Evolutionary conservation across 2,329 filamentous ascomycete genomes (phyloP), one percentile per base, ranked within the genome.

Genomic region (Teratosphaeria pseudoeucalypti): DNA sequence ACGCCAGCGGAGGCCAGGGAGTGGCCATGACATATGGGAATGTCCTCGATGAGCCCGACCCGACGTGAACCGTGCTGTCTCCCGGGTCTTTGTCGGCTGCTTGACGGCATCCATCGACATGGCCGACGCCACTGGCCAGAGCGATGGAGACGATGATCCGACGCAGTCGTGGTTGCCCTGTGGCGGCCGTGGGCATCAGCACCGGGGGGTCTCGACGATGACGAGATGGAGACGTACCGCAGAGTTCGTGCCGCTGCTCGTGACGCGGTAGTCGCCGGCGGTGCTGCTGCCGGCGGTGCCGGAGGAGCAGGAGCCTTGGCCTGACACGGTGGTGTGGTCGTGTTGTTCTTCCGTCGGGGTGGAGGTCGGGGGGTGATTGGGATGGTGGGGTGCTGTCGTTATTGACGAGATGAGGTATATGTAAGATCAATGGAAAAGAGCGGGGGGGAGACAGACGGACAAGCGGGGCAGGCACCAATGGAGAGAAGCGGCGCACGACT

Each of bases 81-180:
- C 29, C 29, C 4, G 7, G 29, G 29, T 23, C 37, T 16, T 3
- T 43, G 37, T 43, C 29, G 29, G 29, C 29, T 7, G 7, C 29
- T 32, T 32, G 5, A 12, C 16, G 37, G 37, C 16, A 39, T 10
- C 34, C 34, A 10, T 39, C 16, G 23, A 23, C 23, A 32, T 32
- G 29, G 7, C 29, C 37, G 11, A 43, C 5, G 37, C 37, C 37
- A 12, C 37, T 14, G 37, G 37, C 37, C 37, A 43, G 12, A 12
- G 6, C n/a, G 37, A 43, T 43, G 37, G 16, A 43, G 14, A 43
- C 37, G 37, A 43, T 43, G 12, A 43, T 43, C 12, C 37, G 37
- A 39, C 72, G 73, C 84, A 86, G 68, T 84, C 88, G 75, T 84
- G 82, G 73, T 88, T 88, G 63, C 86, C 85, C 85, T 87, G 58